Percentiles rank a stretch among this genome's conserved stretches.
These are phyloP conservation scores for Kwoniella dendrophila DNA, from an alignment of 768 basidiomycete species.

Conservation along the genomic window DNA sequence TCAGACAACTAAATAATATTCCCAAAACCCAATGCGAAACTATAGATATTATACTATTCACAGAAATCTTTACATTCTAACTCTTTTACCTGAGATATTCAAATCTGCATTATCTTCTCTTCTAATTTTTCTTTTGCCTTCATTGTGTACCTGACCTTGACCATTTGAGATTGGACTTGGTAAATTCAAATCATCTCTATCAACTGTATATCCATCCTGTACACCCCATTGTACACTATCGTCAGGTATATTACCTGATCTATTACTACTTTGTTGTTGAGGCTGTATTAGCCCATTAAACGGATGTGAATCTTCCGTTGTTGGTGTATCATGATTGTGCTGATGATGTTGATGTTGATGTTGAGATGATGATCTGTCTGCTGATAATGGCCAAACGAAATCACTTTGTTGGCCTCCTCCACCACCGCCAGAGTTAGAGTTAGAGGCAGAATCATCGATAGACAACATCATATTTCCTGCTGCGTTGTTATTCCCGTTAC, in stretches of 20 bases:
- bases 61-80: neutral
- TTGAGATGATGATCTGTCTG: neutral
- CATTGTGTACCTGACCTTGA: neutral
- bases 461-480: neutral
- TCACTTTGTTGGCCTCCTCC: neutral
- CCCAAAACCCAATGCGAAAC: neutral
- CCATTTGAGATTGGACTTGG: slow-evolving; percentile 12
- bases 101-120: slow-evolving; percentile 2
- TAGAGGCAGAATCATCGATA: neutral
- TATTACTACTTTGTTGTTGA: neutral
- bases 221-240: slow-evolving; percentile 3
- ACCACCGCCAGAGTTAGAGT: neutral
- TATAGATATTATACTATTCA: too few species aligned
- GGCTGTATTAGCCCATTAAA: neutral
- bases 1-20: neutral
- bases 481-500: neutral
- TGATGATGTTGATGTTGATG: neutral
- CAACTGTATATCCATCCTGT: slow-evolving; percentile 5
- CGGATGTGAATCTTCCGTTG: neutral
- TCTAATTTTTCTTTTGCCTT: neutral
- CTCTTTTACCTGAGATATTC: neutral
- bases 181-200: slow-evolving; percentile 10
- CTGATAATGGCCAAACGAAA: slow-evolving; percentile 8
- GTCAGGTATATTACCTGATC: neutral
- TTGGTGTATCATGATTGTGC: neutral